Evolutionary conservation across 352 stramenopile genomes (phyloP), one percentile per base, ranked within the genome.

Genomic region (Phytophthora syringae): DNA sequence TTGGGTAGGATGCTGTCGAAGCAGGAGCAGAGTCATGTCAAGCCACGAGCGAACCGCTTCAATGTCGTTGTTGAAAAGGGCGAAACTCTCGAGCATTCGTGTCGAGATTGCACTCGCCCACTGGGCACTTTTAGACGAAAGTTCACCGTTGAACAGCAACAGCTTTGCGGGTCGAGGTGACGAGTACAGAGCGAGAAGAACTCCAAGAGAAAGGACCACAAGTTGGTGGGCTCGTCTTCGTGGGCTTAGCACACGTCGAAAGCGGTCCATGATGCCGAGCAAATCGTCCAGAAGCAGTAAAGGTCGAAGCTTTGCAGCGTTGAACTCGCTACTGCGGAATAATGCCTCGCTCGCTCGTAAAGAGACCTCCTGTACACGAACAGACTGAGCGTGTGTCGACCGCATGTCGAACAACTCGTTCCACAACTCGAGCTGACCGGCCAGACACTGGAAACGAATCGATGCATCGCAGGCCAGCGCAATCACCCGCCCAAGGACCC

Each of bases 391-490:
- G 12, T 80, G 65, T 0, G 53, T 48, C 1, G 60, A 70, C 1
- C 77, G 72, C 43, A 79, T 59, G 5, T 54, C 15, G 7, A 60
- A 70, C n/a, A 89, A 15, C 11, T 72, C 54, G 7, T 34, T 58
- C 73, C 76, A 85, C 22, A 85, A 43, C 30, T 53, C 42, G 5
- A 80, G 12, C 7, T 66, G 44, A 9, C 75, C 73, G 0, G 59
- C 72, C 47, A 84, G 64, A 21, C 69, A 70, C 32, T 89, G 70
- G 52, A 89, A 86, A 2, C 73, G 80, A 3, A 52, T 47, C 1
- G 65, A 82, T 6, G 28, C 36, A 7, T 36, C 50, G 54, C 61
- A 72, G 0, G 65, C 60, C 10, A 64, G 24, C 0, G 44, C 22
- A 2, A 84, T 27, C 0, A 85, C n/a, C n/a, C 70, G 59, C 37